Percentiles rank a stretch among this genome's conserved stretches.
These are phyloP conservation scores for Barnettozyma wickerhamii DNA, from an alignment of 805 yeast genomes.

Conservation along the genomic window DNA sequence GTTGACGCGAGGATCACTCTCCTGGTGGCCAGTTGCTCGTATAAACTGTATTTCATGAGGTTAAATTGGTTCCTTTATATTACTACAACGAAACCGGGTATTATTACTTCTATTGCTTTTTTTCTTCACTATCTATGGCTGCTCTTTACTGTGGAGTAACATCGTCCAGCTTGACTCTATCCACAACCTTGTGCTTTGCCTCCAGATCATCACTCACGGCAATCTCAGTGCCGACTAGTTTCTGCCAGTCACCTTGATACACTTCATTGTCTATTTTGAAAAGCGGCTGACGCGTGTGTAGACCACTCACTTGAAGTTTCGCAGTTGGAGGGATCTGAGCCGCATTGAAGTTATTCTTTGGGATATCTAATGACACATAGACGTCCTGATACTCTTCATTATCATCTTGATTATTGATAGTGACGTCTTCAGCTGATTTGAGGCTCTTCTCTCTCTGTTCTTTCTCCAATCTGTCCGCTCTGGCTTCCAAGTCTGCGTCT, in stretches of 20 bases:
- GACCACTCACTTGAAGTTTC: slow-evolving; percentile 50
- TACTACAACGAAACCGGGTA: too few species aligned
- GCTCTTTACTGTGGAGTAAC: slow-evolving; percentile 16
- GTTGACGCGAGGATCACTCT: slow-evolving; percentile 69
- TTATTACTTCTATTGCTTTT: too few species aligned
- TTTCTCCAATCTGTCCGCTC: slow-evolving; percentile 28
- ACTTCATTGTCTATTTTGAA: slow-evolving; percentile 54
- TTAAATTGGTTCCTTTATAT: too few species aligned
- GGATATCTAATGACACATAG: slow-evolving; percentile 51
- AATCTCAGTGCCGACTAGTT: slow-evolving; percentile 73
- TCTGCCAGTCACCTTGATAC: slow-evolving; percentile 74
- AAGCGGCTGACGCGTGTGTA: slow-evolving; percentile 51
- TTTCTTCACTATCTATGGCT: too few species aligned
- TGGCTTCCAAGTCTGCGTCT: slow-evolving; percentile 70
- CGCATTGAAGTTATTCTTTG: slow-evolving; percentile 31
- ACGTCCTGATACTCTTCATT: slow-evolving; percentile 41
- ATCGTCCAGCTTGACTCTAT: slow-evolving; percentile 21
- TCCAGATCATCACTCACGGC: slow-evolving; percentile 28
- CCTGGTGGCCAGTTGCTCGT: slow-evolving; percentile 15
- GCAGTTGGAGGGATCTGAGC: slow-evolving; percentile 34
- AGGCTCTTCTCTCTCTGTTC: background rate
- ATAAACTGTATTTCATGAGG: slow-evolving; percentile 32
- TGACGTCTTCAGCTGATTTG: background rate
- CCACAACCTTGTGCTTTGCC: slow-evolving; percentile 17
- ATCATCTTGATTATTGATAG: background rate